Evolutionary conservation across 805 yeast species (phyloP).

Genomic region (Suhomyces pyralidae): DNA sequence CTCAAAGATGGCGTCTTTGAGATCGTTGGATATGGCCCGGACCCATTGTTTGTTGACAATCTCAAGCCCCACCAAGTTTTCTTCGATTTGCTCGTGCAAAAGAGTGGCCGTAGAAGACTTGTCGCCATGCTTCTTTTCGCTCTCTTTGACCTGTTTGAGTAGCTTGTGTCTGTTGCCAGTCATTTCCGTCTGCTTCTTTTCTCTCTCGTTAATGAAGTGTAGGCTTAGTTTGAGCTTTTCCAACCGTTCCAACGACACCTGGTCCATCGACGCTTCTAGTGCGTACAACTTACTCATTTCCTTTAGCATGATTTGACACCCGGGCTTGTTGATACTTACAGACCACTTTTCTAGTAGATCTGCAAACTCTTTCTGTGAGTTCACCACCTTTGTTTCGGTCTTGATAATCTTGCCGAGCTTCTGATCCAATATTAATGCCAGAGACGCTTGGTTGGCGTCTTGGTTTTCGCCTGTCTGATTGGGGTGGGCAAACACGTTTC

Average conservation of each 20-base stretch:
- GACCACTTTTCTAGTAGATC: conserved; percentile 45
- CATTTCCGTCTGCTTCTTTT: conserved; percentile 43
- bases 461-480: background rate
- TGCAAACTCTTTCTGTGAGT: conserved; percentile 35
- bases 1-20: conserved; percentile 45
- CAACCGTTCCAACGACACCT: conserved; percentile 39
- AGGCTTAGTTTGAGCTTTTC: conserved; percentile 44
- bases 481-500: background rate
- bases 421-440: conserved; percentile 27
- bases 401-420: conserved; percentile 37
- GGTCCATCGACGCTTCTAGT: conserved; percentile 34
- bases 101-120: conserved; percentile 42
- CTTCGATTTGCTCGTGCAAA: conserved; percentile 51
- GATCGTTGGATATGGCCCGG: conserved; percentile 43
- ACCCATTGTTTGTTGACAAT: conserved; percentile 51
- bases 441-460: conserved; percentile 5
- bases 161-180: conserved; percentile 34
- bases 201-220: conserved; percentile 48
- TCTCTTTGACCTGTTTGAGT: conserved; percentile 36
- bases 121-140: conserved; percentile 43
- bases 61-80: conserved; percentile 46
- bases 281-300: conserved; percentile 40
- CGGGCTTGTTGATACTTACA: conserved; percentile 34
- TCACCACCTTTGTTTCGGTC: conserved; percentile 35
- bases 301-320: conserved; percentile 36